These are phyloP conservation scores for Tolypocladium paradoxum DNA, from an alignment of 2,329 filamentous ascomycete genomes.

Conservation along the genomic window DNA sequence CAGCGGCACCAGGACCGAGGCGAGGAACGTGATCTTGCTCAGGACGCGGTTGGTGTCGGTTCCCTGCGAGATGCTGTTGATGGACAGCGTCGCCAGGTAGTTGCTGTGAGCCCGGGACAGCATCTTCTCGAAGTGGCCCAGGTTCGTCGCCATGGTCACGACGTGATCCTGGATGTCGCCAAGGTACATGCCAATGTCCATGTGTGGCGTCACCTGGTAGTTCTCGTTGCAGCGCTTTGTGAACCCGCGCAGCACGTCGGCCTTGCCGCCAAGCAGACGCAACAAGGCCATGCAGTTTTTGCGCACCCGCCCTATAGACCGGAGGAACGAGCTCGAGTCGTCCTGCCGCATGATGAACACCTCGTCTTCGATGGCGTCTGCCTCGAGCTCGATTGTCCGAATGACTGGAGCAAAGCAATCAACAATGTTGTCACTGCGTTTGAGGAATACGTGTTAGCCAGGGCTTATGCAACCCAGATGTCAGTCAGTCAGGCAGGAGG, in stretches of 20 bases:
- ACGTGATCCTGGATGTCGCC: conserved; percentile 99
- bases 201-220: conserved; percentile 87
- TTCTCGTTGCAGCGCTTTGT: conserved; percentile 98
- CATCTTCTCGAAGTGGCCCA: conserved; percentile 96
- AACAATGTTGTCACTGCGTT: conserved; percentile 77
- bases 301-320: conserved; percentile 78
- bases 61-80: conserved; percentile 81
- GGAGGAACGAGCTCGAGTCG: conserved; percentile 78
- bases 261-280: conserved; percentile 88
- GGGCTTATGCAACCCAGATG: too few species aligned
- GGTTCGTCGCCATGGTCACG: conserved; percentile 96
- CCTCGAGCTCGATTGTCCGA: conserved; percentile 73
- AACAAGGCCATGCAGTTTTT: conserved; percentile 93
- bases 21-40: conserved; percentile 89
- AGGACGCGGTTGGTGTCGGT: conserved; percentile 82
- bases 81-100: conserved; percentile 87
- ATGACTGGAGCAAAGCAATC: conserved; percentile 91
- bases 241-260: conserved; percentile 95
- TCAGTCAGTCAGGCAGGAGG: conserved; percentile 5
- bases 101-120: conserved; percentile 88
- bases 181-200: conserved; percentile 93
- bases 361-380: conserved; percentile 88
- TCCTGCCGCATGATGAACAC: conserved; percentile 88
- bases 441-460: conserved; percentile 11
- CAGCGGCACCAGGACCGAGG: conserved; percentile 89